These are phyloP conservation scores for Dipodascopsis uninucleata DNA, from an alignment of 805 yeast species.

Conservation along the genomic window DNA sequence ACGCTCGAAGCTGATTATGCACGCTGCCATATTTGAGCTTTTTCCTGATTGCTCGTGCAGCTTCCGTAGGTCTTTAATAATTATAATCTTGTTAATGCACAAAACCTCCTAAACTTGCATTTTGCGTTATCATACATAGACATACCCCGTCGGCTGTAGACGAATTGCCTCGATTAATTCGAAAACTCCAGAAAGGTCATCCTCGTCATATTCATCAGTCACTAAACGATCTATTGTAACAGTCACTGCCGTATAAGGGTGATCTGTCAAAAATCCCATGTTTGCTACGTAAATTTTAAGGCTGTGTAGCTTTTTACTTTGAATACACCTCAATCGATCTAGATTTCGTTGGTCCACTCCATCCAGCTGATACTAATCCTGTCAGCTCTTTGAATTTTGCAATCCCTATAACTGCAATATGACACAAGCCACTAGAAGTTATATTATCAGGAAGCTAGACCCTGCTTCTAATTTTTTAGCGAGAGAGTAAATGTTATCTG, in stretches of 20 bases:
- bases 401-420: too few species aligned
- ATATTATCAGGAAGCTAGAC: too few species aligned
- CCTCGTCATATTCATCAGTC: constrained; percentile 34
- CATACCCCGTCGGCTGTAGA: constrained; percentile 39
- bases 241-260: constrained; percentile 46
- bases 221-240: constrained; percentile 40
- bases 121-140: too few species aligned
- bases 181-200: constrained; percentile 48
- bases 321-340: neutral
- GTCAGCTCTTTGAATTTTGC: too few species aligned
- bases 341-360: neutral
- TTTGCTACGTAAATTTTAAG: neutral
- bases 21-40: constrained; percentile 77
- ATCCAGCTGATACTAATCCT: neutral
- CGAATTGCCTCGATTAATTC: constrained; percentile 56
- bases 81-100: constrained; percentile 8
- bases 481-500: too few species aligned
- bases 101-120: neutral
- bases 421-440: too few species aligned
- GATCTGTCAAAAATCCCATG: constrained; percentile 31
- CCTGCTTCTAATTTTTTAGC: too few species aligned
- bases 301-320: neutral
- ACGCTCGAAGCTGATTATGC: constrained; percentile 62
- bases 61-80: constrained; percentile 58
- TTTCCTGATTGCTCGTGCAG: constrained; percentile 88